phyloP scores from a whole-genome alignment of 1,139 yeast species.

The Yamadazyma taylorii region DNA sequence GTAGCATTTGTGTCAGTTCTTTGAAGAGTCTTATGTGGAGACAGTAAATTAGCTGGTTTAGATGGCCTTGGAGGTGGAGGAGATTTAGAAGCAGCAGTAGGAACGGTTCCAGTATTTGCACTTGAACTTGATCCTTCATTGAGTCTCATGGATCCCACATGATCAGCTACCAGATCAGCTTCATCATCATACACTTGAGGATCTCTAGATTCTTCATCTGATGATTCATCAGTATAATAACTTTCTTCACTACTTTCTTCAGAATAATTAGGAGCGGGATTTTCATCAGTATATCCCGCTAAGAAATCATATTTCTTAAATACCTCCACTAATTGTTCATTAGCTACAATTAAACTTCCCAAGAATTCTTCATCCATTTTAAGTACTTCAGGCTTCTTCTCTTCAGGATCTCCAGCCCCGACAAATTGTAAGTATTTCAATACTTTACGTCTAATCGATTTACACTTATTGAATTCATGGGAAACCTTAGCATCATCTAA shows the following conservation, averaged over 20 bases:
- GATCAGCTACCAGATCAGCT: conserved; percentile 20
- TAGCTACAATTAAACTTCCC: conserved; percentile 83
- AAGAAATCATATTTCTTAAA: conserved; percentile 63
- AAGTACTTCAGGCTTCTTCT: conserved; percentile 29
- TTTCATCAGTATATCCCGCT: conserved; percentile 37
- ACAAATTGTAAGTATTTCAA: conserved; percentile 80
- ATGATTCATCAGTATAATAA: conserved; percentile 44
- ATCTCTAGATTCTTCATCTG: conserved; percentile 28
- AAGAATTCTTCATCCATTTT: conserved; percentile 71
- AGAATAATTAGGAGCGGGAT: conserved; percentile 37
- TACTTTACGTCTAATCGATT: conserved; percentile 72
- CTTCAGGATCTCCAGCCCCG: conserved; percentile 47
- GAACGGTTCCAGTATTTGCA: neutral
- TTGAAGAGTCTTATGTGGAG: conserved; percentile 13
- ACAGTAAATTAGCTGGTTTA: conserved; percentile 23
- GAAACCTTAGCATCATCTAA: conserved; percentile 61
- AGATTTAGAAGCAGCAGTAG: conserved; percentile 12
- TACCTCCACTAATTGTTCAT: conserved; percentile 80
- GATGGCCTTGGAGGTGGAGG: conserved; percentile 39
- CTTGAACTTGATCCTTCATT: conserved; percentile 5
- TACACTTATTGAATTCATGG: conserved; percentile 68
- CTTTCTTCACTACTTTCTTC: conserved; percentile 38
- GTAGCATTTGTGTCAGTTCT: conserved; percentile 28
- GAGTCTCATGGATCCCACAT: conserved; percentile 17
- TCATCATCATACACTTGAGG: conserved; percentile 19